Percentiles rank a stretch among this genome's conserved stretches.
Conservation (phyloP, 208 protist genomes). For the Trypanosoma theileri region DNA sequence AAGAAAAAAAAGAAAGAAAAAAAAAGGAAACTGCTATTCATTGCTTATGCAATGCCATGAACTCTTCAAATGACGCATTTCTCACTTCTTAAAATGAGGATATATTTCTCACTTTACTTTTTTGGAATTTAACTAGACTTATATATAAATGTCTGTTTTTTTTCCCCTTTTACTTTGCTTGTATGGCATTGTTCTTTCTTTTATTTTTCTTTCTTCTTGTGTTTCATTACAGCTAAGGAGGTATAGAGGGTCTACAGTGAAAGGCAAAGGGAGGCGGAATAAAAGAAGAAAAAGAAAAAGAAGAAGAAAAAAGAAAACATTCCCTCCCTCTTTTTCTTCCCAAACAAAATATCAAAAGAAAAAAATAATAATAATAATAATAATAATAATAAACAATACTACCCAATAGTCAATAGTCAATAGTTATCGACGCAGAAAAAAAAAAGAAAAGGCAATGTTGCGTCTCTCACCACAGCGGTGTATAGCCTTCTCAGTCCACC, state of each 20-base stretch:
- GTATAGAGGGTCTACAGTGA: not conserved
- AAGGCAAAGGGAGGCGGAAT: not conserved
- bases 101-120: no score
- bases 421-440: not conserved
- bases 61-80: not conserved
- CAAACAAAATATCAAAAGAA: no score
- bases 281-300: not conserved
- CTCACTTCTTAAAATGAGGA: not conserved
- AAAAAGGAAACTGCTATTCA: not conserved
- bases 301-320: not conserved
- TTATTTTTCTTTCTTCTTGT: not conserved
- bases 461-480: slow-evolving; percentile 4
- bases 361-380: no score
- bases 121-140: no score
- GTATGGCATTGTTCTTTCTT: not conserved
- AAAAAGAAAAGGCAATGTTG: slow-evolving; percentile 26
- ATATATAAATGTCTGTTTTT: not conserved
- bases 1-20: not conserved
- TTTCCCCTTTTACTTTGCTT: slow-evolving; percentile 4
- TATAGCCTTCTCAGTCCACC: slow-evolving; percentile 39
- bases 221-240: no score
- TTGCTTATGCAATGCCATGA: no score
- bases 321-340: not conserved
- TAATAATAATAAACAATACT: no score
- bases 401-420: no score